Base-by-base conservation (phyloP, 768 basidiomycete species). In the Kwoniella newhampshirensis region DNA sequence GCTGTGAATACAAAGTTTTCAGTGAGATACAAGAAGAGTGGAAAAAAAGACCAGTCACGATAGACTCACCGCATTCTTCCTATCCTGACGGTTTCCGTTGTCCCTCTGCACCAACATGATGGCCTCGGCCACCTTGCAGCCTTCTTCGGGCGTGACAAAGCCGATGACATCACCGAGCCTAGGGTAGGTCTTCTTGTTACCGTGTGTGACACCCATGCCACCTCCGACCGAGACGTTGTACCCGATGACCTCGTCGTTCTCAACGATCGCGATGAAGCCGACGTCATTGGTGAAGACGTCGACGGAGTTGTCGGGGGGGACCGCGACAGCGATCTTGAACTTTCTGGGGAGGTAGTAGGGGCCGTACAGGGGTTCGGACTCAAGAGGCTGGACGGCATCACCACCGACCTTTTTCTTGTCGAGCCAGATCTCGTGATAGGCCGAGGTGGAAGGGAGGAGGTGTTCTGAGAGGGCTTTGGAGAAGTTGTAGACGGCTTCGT, bases 131-230 rank as follows among this genome's bases (percentile, higher is more conserved):
- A 94, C 87, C 57, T 83, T 80, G 67, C 82, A 82, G 51, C 89
- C 92, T 72, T 98, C 87, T 50, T 92, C 90, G 4, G 84, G 79
- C 1, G 87, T 89, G 69, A 91, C 91, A 81, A 98, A 99, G 48
- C 96, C 96, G 60, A 99, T 83, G 44, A 96, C 78, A 68, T 87
- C 86, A 26, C 84, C 91, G 42, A 86, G 77, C 50, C 96, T 87
- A 43, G 96, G 96, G 75, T 98, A 98, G 0, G 96, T 99, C 81
- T 96, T 93, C 81, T 97, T 98, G 82, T 91, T 94, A 30, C 91
- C 91, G 68, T 98, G 94, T 0, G 96, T 98, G 41, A 97, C 96
- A 77, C 96, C 96, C 96, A 99, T 99, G 46, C 96, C 96, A 66
- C 96, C 96, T 54, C 96, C 96, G 41, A 90, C 81, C 15, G 86